Evolutionary conservation across 305 asterid species (phyloP).

Genomic region (Fraxinus angustifolia): DNA sequence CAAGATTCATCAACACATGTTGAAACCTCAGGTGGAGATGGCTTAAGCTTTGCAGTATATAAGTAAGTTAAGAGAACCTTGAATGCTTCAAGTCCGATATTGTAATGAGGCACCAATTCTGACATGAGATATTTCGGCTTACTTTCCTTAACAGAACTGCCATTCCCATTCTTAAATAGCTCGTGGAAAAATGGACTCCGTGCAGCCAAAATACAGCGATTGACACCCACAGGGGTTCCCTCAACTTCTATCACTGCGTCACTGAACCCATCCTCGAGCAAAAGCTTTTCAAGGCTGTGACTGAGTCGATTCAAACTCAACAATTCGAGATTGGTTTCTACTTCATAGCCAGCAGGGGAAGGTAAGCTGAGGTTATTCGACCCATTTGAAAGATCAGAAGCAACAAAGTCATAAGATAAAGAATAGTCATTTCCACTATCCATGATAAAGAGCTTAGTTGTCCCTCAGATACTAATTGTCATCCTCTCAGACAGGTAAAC

Average conservation of each 20-base stretch:
- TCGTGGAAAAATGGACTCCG: conserved; percentile 62
- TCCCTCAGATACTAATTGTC: not conserved
- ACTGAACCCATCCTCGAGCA: conserved; percentile 46
- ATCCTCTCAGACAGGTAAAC: not conserved
- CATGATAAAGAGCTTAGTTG: conserved; percentile 28
- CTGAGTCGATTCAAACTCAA: conserved; percentile 54
- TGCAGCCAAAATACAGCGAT: conserved; percentile 76
- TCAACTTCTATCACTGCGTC: conserved; percentile 73
- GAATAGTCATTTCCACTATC: conserved; percentile 55
- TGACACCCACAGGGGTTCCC: conserved; percentile 53
- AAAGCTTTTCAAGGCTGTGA: conserved; percentile 56
- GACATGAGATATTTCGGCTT: conserved; percentile 55
- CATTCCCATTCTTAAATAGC: conserved; percentile 35
- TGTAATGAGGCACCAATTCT: conserved; percentile 48
- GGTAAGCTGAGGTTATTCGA: conserved; percentile 33
- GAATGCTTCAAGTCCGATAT: conserved; percentile 58
- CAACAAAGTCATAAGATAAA: conserved; percentile 48
- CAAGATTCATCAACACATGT: conserved; percentile 75
- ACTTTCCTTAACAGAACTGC: conserved; percentile 31
- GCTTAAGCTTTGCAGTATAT: conserved; percentile 66
- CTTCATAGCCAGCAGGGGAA: conserved; percentile 33
- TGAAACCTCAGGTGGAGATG: conserved; percentile 60
- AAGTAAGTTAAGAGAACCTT: conserved; percentile 59
- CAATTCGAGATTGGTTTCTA: conserved; percentile 42
- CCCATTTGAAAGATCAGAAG: conserved; percentile 56